Evolutionary conservation across 208 protist species (phyloP).

Genomic region (Angomonas ambiguus): DNA sequence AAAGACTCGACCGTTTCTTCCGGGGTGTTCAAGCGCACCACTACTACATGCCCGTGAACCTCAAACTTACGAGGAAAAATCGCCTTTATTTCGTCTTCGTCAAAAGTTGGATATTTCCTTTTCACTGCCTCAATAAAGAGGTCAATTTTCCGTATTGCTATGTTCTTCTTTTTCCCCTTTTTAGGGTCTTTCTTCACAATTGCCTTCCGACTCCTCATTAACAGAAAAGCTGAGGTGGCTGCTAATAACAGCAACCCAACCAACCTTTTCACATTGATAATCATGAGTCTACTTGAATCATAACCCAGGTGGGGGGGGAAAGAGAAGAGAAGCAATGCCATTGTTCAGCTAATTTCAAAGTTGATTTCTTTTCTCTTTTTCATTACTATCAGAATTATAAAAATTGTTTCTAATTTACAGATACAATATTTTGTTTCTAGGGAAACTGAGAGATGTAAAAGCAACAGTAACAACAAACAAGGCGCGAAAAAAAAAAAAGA

Average conservation of each 20-base stretch:
- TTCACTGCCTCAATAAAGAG: constrained; percentile 34
- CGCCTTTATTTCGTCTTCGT: constrained; percentile 18
- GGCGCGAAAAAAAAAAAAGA: not conserved
- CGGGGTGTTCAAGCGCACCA: constrained; percentile 63
- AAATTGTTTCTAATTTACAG: not conserved
- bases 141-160: constrained; percentile 43
- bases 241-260: not conserved
- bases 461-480: constrained; percentile 1
- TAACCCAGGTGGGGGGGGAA: not conserved
- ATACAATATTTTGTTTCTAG: not conserved
- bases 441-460: too few relatives aligned
- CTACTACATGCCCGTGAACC: constrained; percentile 74
- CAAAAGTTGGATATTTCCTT: constrained; percentile 9
- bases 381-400: too few relatives aligned
- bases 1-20: constrained; percentile 26
- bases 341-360: not conserved
- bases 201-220: not conserved
- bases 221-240: not conserved
- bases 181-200: not conserved
- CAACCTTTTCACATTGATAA: not conserved
- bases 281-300: too few relatives aligned
- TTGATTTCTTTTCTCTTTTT: not conserved
- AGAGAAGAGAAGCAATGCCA: not conserved
- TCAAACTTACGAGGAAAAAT: constrained; percentile 79
- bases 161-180: constrained; percentile 4